A percentile compares a stretch with the other conserved stretches of the same genome.
Conservation (phyloP, 352 stramenopile genomes). For the Phytophthora fragariae region DNA sequence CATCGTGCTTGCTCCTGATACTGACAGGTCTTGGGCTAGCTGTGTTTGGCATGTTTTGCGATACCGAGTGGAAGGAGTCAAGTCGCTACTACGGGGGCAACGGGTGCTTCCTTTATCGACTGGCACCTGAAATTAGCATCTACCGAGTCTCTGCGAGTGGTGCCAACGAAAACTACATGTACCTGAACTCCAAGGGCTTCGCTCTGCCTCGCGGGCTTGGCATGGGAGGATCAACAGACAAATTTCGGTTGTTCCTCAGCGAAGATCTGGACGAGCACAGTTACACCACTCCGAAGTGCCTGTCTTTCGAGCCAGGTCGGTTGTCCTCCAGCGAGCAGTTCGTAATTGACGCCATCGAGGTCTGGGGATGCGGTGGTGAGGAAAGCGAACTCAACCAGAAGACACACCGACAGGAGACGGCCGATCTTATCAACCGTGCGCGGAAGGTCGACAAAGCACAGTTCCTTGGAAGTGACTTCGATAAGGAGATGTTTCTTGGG, state of each 20-base stretch:
- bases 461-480: conserved; percentile 85
- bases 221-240: conserved; percentile 78
- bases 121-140: conserved; percentile 67
- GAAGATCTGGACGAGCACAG: conserved; percentile 88
- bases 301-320: conserved; percentile 74
- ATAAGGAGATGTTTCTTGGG: conserved; percentile 81
- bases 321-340: conserved; percentile 74
- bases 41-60: conserved; percentile 89
- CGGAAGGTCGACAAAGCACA: conserved; percentile 90
- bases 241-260: conserved; percentile 82
- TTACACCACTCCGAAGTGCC: conserved; percentile 77
- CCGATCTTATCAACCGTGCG: conserved; percentile 84
- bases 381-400: conserved; percentile 60
- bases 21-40: conserved; percentile 39
- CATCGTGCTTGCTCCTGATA: neutral
- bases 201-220: conserved; percentile 77
- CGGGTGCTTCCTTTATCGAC: conserved; percentile 82
- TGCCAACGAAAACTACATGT: conserved; percentile 82
- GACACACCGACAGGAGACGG: conserved; percentile 76
- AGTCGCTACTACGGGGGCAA: conserved; percentile 84
- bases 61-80: conserved; percentile 87
- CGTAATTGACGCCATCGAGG: conserved; percentile 70
- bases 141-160: conserved; percentile 62
- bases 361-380: conserved; percentile 83
- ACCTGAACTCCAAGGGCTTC: conserved; percentile 88